phyloP scores from a whole-genome alignment of 768 basidiomycete genomes.

The Chlorophyllum brunneum region DNA sequence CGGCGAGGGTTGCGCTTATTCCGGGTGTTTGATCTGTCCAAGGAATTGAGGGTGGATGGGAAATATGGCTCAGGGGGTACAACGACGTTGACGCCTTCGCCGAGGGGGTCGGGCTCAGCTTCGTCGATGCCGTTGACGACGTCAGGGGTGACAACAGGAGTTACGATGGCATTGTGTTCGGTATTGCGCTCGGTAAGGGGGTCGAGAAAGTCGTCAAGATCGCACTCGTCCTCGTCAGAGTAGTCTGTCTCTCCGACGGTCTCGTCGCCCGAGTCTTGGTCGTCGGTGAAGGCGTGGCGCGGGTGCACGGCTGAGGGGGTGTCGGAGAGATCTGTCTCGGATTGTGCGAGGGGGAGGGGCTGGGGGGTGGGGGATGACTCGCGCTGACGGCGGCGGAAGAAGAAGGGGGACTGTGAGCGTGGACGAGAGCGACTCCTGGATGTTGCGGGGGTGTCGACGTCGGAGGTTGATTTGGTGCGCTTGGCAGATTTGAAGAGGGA shows the following conservation, averaged over 20 bases:
- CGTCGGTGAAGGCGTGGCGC: constrained; percentile 59
- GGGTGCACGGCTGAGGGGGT: constrained; percentile 53
- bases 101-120: constrained; percentile 79
- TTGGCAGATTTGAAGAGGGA: constrained; percentile 39
- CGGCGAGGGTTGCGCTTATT: constrained; percentile 46
- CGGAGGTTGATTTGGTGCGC: constrained; percentile 37
- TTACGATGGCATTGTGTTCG: constrained; percentile 67
- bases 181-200: constrained; percentile 85
- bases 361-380: constrained; percentile 53
- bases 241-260: constrained; percentile 51
- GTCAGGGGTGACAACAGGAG: constrained; percentile 24
- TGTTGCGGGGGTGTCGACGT: constrained; percentile 29
- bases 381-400: constrained; percentile 71
- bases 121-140: constrained; percentile 37
- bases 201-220: constrained; percentile 60
- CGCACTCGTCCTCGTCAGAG: constrained; percentile 57
- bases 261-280: constrained; percentile 66
- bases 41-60: constrained; percentile 61
- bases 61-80: constrained; percentile 83
- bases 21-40: constrained; percentile 26
- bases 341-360: constrained; percentile 54
- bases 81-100: constrained; percentile 89
- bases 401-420: constrained; percentile 74
- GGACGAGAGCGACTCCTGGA: constrained; percentile 44
- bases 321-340: constrained; percentile 58